Conservation (phyloP, 768 basidiomycete species). For the Suillus decipiens region DNA sequence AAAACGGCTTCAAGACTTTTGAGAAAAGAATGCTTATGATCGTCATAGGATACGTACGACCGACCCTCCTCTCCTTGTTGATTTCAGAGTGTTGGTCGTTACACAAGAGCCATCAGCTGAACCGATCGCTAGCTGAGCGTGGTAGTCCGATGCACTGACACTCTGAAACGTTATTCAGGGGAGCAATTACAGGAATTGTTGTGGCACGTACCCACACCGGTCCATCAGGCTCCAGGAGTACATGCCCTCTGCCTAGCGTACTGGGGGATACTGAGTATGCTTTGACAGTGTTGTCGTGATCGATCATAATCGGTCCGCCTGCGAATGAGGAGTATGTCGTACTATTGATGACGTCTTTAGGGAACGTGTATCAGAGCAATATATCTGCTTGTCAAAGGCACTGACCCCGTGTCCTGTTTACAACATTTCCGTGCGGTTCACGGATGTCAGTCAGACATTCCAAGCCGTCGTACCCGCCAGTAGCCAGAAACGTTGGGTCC, state of each 20-base stretch:
- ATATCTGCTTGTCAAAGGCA: background rate
- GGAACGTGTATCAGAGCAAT: slow-evolving; percentile 3
- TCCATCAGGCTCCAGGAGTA: slow-evolving; percentile 71
- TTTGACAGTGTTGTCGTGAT: slow-evolving; percentile 82
- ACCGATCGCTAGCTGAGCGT: slow-evolving; percentile 81
- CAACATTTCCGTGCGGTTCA: slow-evolving; percentile 62
- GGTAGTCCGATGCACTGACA: slow-evolving; percentile 77
- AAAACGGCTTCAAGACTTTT: slow-evolving; percentile 57
- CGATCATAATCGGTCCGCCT: slow-evolving; percentile 74
- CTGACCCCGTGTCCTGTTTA: slow-evolving; percentile 78
- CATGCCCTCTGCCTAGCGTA: slow-evolving; percentile 74
- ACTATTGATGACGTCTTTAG: slow-evolving; percentile 67
- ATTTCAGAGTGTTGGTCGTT: slow-evolving; percentile 71
- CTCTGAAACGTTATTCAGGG: slow-evolving; percentile 43
- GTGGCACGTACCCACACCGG: slow-evolving; percentile 74
- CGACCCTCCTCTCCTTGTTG: slow-evolving; percentile 67
- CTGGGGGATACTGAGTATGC: slow-evolving; percentile 69
- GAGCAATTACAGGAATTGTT: background rate
- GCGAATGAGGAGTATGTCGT: slow-evolving; percentile 67
- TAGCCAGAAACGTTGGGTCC: slow-evolving; percentile 74
- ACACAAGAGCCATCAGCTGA: slow-evolving; percentile 81
- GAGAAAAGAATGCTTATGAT: background rate
- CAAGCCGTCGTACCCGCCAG: slow-evolving; percentile 81
- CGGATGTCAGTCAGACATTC: slow-evolving; percentile 77
- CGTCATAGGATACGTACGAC: slow-evolving; percentile 50